Evolutionary conservation across 2,329 filamentous ascomycete genomes (phyloP).

Genomic region (Plenodomus biglobosus): DNA sequence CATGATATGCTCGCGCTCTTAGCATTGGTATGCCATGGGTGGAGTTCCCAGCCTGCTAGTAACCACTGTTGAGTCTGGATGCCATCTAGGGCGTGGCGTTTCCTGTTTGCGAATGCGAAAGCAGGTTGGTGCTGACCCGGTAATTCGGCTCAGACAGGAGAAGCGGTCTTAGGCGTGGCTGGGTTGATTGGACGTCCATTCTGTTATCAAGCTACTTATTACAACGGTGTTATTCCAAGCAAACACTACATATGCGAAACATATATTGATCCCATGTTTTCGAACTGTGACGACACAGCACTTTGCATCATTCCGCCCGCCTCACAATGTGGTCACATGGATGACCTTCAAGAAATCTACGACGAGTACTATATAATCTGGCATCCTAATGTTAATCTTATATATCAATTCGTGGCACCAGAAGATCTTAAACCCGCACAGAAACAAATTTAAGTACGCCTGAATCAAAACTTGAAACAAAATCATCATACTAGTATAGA

Average conservation of each 20-base stretch:
- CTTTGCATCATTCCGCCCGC: conserved; percentile 61
- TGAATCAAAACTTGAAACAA: conserved; percentile 19
- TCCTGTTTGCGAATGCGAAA: neutral
- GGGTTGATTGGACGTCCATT: no score
- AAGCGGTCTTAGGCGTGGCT: no score
- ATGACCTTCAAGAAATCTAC: conserved; percentile 62
- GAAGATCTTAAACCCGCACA: conserved; percentile 52
- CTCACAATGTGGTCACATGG: conserved; percentile 52
- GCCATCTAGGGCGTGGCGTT: no score
- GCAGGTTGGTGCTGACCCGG: neutral
- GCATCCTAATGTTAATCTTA: conserved; percentile 67
- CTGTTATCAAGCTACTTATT: no score
- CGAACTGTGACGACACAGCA: conserved; percentile 59
- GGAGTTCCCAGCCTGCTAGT: neutral
- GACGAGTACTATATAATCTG: conserved; percentile 64
- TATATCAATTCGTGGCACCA: conserved; percentile 64
- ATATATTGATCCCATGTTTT: conserved; percentile 10
- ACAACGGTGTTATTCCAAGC: neutral
- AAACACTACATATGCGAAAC: neutral
- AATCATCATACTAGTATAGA: conserved; percentile 7
- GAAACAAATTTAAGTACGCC: conserved; percentile 43
- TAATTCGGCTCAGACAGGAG: no score
- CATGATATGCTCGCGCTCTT: neutral
- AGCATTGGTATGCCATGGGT: neutral
- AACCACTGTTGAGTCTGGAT: neutral